Evolutionary conservation across 176 grass and related monocot genomes (phyloP), one percentile per base, ranked within the genome.

Genomic region (Dendrocalamus sinicus): DNA sequence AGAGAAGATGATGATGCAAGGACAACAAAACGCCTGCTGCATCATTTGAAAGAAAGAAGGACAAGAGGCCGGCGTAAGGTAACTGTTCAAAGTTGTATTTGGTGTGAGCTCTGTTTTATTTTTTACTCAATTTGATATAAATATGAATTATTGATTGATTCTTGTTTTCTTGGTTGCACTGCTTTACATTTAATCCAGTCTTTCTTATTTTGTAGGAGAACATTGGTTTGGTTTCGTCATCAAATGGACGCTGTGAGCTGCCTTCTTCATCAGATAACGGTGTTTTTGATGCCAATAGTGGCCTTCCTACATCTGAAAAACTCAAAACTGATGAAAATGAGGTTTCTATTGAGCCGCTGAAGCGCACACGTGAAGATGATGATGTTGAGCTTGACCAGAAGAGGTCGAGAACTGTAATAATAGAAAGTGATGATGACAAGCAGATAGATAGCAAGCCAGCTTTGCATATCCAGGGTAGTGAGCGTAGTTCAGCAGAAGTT

Each of bases 1-100:
- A 76, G 81, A 78, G 96, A 98, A 89, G 96, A 98, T 50, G 91
- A 98, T 85, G 96, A 98, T 86, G 88, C 80, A 83, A 94, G 91
- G 75, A 63, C 80, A 68, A 90, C 84, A 75, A 96, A 77, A 85
- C 91, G 84, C 51, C 83, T 98, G 60, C 88, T 76, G 78, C 79
- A 43, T 57, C 90, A 83, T 88, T 89, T 89, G 90, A 92, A 96
- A 85, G 76, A 83, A 84, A 83, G 84, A 62, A 90, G 86, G 81
- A 89, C 28, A 65, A 91, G 81, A 77, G 72, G 45, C 23, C 73
- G 75, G 82, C 17, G 48, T 48, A 74, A 89, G 84, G 92, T 95
- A 94, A 81, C 52, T 88, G 41, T 61, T 83, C 72, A 53, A 80
- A 67, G 45, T 84, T 37, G 47, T 71, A 70, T 76, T 70, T 85